These are phyloP conservation scores for Aaosphaeria pasadenensis DNA, from an alignment of 2,329 filamentous ascomycete species.

Conservation along the genomic window DNA sequence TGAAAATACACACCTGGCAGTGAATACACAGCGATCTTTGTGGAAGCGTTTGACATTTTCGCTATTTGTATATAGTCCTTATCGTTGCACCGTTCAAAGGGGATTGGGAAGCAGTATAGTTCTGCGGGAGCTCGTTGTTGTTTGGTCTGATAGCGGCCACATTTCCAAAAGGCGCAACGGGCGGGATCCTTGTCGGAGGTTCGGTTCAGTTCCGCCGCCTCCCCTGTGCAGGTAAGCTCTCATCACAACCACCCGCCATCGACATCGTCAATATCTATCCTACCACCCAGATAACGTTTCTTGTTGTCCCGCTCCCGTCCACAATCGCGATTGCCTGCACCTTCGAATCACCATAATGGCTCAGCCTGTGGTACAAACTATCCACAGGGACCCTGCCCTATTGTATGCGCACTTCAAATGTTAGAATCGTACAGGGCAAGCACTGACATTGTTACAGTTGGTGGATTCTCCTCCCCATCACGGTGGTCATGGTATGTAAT, in stretches of 20 bases:
- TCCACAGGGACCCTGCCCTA: constrained; percentile 95
- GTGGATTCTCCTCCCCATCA: constrained; percentile 98
- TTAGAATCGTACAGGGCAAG: not conserved
- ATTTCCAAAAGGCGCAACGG: constrained; percentile 30
- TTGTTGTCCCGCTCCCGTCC: no score
- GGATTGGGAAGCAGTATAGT: not conserved
- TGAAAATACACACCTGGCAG: constrained; percentile 55
- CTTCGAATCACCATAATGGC: constrained; percentile 59
- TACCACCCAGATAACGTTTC: not conserved
- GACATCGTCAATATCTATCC: not conserved
- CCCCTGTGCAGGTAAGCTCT: constrained; percentile 1
- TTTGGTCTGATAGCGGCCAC: constrained; percentile 24
- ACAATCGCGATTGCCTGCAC: no score
- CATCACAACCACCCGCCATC: constrained; percentile 9
- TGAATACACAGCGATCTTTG: constrained; percentile 65
- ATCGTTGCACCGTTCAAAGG: no score
- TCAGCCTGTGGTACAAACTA: constrained; percentile 84
- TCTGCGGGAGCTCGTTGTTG: constrained; percentile 4
- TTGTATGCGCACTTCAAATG: constrained; percentile 64
- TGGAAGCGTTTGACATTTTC: constrained; percentile 31
- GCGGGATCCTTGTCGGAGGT: constrained; percentile 26
- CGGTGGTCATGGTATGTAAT: constrained; percentile 78
- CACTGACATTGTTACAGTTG: constrained; percentile 61
- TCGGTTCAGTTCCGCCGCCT: constrained; percentile 7
- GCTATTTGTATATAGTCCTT: no score